These are phyloP conservation scores for Aspergillus cejpii DNA, from an alignment of 2,329 filamentous ascomycete species.

Conservation along the genomic window DNA sequence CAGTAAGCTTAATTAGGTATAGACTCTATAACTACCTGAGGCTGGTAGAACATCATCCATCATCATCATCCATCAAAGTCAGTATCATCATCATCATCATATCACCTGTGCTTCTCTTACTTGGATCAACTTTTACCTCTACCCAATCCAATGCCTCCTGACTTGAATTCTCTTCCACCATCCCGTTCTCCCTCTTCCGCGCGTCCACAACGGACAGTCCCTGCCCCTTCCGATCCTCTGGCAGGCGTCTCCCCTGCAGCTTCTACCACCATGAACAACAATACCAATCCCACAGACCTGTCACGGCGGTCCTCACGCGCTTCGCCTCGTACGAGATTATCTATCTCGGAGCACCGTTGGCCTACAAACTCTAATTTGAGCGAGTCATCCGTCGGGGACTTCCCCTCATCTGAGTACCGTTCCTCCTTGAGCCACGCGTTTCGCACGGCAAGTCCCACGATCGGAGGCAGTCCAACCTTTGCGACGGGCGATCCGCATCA, in stretches of 20 bases:
- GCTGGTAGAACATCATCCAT: not conserved
- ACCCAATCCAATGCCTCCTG: slow-evolving; percentile 55
- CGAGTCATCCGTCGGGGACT: slow-evolving; percentile 31
- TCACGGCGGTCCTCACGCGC: slow-evolving; percentile 31
- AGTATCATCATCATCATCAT: not conserved
- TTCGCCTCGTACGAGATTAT: slow-evolving; percentile 32
- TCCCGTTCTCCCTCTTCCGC: slow-evolving; percentile 46
- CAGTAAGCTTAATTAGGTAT: not conserved
- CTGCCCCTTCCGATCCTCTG: slow-evolving; percentile 54
- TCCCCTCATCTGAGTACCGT: slow-evolving; percentile 32
- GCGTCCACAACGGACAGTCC: slow-evolving; percentile 26
- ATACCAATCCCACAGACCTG: slow-evolving; percentile 71
- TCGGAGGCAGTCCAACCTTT: slow-evolving; percentile 39
- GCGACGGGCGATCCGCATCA: slow-evolving; percentile 44
- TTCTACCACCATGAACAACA: slow-evolving; percentile 41
- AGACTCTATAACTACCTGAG: not conserved
- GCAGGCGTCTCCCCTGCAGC: slow-evolving; percentile 37
- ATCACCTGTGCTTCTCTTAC: not conserved
- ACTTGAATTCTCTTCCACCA: slow-evolving; percentile 63
- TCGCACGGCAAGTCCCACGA: slow-evolving; percentile 40
- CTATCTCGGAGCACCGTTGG: slow-evolving; percentile 40
- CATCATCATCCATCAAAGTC: not conserved
- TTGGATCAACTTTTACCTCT: not conserved
- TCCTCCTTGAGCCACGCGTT: slow-evolving; percentile 35
- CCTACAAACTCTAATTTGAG: slow-evolving; percentile 39